phyloP scores from a whole-genome alignment of 192 early-diverging fungal species.

The Mortierella alpina region DNA sequence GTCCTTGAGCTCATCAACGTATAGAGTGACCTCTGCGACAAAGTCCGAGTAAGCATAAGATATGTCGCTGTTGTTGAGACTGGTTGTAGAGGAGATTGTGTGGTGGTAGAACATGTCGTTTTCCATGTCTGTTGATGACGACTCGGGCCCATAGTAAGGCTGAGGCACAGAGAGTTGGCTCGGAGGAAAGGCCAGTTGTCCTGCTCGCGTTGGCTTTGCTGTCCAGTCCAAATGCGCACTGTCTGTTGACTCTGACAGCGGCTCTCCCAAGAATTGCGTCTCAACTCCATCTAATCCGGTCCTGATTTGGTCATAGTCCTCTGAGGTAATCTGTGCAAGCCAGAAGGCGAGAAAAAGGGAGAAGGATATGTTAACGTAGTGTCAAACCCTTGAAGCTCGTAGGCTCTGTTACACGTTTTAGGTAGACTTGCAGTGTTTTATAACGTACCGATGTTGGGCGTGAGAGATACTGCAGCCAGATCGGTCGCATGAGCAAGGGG shows the following conservation, averaged over 20 bases:
- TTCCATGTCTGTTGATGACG: conserved; percentile 12
- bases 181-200: conserved; percentile 42
- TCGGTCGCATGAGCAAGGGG: not conserved
- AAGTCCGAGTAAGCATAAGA: conserved; percentile 39
- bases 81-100: conserved; percentile 3
- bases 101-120: conserved; percentile 26
- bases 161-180: conserved; percentile 19
- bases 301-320: conserved; percentile 53
- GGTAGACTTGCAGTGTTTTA: not conserved
- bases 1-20: conserved; percentile 31
- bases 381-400: not conserved
- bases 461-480: conserved; percentile 20
- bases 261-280: conserved; percentile 52
- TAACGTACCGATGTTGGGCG: conserved; percentile 42
- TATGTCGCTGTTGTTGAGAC: conserved; percentile 10
- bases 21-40: conserved; percentile 21
- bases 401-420: not conserved
- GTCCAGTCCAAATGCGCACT: conserved; percentile 30
- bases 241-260: conserved; percentile 23
- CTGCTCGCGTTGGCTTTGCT: conserved; percentile 19
- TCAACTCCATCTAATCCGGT: conserved; percentile 49
- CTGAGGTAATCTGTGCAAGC: conserved; percentile 45
- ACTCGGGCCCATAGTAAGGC: conserved; percentile 7
- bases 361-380: not conserved
- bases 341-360: not conserved